These are phyloP conservation scores for Neurospora sp. DNA, from an alignment of 495 filamentous ascomycete species.

Conservation along the genomic window DNA sequence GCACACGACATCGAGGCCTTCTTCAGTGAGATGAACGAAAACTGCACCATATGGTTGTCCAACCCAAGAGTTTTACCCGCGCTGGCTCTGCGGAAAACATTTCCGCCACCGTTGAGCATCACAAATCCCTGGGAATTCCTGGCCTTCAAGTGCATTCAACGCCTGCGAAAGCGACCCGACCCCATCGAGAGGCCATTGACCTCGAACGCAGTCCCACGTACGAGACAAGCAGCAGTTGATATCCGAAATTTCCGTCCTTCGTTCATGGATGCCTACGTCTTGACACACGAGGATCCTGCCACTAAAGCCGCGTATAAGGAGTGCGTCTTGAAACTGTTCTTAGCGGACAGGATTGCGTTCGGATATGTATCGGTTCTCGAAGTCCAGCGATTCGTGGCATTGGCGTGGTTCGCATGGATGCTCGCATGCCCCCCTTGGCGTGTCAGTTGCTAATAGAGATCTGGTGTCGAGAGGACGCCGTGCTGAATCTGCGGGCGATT, in stretches of 20 bases:
- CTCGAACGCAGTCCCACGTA: constrained; percentile 8
- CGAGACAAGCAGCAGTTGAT: constrained; percentile 10
- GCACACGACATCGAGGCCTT: constrained; percentile 41
- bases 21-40: constrained; percentile 38
- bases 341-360: constrained; percentile 26
- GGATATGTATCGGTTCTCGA: constrained; percentile 19
- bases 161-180: constrained; percentile 26
- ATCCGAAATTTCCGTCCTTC: constrained; percentile 29
- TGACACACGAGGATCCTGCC: constrained; percentile 17
- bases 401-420: constrained; percentile 20
- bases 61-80: constrained; percentile 32
- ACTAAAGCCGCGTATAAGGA: constrained; percentile 15
- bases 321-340: constrained; percentile 24
- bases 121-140: constrained; percentile 20
- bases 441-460: not conserved
- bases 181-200: constrained; percentile 23
- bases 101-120: constrained; percentile 13
- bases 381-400: constrained; percentile 14
- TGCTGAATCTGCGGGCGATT: not conserved
- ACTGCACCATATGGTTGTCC: constrained; percentile 42
- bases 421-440: not conserved
- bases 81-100: constrained; percentile 24
- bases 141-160: constrained; percentile 27
- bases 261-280: constrained; percentile 33
- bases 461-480: not conserved